phyloP scores from a whole-genome alignment of 371 early-diverging fungal genomes.

The Rhizopus delemar region DNA sequence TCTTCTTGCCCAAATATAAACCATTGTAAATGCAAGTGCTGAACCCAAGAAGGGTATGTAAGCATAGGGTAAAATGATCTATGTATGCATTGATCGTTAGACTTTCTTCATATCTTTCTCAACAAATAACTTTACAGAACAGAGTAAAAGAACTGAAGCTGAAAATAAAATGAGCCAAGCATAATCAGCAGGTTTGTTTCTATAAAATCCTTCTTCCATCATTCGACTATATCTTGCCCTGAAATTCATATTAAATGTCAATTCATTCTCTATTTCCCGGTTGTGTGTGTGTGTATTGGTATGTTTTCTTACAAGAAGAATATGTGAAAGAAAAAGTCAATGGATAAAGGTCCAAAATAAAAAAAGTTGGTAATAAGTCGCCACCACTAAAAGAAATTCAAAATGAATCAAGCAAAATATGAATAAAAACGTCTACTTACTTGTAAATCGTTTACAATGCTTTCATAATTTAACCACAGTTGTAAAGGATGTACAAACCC shows the following conservation, averaged over 20 bases:
- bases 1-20: conserved; percentile 94
- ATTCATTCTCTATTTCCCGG: not conserved
- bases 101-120: conserved; percentile 2
- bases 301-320: conserved; percentile 80
- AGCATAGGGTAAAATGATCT: conserved; percentile 73
- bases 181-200: conserved; percentile 88
- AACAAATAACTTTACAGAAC: conserved; percentile 31
- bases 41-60: conserved; percentile 82
- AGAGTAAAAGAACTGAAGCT: conserved; percentile 56
- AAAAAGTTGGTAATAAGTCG: conserved; percentile 87
- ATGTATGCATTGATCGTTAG: conserved; percentile 1
- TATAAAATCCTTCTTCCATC: conserved; percentile 93
- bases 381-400: conserved; percentile 76
- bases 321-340: conserved; percentile 93
- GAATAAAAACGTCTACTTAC: conserved; percentile 34
- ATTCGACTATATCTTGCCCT: conserved; percentile 86
- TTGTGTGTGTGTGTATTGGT: no score
- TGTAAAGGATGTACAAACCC: conserved; percentile 73
- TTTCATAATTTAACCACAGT: conserved; percentile 77
- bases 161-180: conserved; percentile 81
- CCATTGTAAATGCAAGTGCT: conserved; percentile 83
- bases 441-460: conserved; percentile 67
- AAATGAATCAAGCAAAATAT: not conserved
- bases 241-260: conserved; percentile 8
- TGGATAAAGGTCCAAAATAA: conserved; percentile 85